Base-by-base conservation (phyloP, 306 rosid species). In the Dryas drummondii region DNA sequence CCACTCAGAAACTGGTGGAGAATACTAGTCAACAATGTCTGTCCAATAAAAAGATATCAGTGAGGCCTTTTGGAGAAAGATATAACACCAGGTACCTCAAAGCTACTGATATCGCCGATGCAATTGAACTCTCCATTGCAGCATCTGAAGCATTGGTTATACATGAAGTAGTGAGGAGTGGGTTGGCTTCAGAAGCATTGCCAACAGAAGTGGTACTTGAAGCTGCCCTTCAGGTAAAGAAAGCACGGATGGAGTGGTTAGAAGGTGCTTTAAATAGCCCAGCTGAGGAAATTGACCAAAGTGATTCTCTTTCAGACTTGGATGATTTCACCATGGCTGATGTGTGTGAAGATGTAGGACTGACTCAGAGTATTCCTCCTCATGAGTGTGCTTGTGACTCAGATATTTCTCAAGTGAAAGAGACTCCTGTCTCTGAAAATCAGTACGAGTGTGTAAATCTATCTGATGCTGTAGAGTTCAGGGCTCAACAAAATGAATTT, bases 121-220 rank as follows among this genome's bases (percentile, higher is more conserved):
- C 93, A 72, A 86, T 90, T 75, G 90, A 94, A 66, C 91, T 91
- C 52, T 91, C 90, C 64, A 80, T 90, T 76, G 90, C 85, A 13
- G 98, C 98, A 76, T 94, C 98, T 57, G 98, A 94, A 80, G 97
- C 96, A 82, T 50, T 94, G 78, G 93, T 86, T 79, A 88, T 94
- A 80, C 88, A 94, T 75, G 96, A 91, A 73, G 71, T 85, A 66
- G 80, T 79, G 37, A 83, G 84, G 78, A 60, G 47, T 81, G 91
- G 68, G 72, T 67, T 82, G 70, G 74, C 74, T 77, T 68, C 71
- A 41, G 86, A 88, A 75, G 78, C 76, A 79, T 44, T 83, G 56
- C 80, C 72, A 75, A 55, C 84, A 56, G 84, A 82, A 77, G 83
- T 83, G 66, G 80, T 86, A 19, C 92, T 91, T 79, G 98, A 94